A percentile compares a stretch with the other conserved stretches of the same genome.
Conservation (phyloP, 2,329 filamentous ascomycete species). For the Neonectria coccinea region DNA sequence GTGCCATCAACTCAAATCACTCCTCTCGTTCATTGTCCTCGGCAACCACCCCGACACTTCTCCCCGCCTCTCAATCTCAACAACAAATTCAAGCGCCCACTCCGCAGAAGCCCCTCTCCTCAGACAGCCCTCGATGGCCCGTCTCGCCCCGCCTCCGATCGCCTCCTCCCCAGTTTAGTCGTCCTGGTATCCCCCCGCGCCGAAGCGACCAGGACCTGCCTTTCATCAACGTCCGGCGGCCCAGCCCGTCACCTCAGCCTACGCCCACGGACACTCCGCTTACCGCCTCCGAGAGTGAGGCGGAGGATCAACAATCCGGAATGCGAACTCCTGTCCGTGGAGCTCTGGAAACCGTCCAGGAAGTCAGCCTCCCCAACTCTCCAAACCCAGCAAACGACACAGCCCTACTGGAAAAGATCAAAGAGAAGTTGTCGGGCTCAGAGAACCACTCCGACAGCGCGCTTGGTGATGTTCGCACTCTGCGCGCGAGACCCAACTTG, state of each 20-base stretch:
- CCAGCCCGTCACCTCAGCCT: slow-evolving; percentile 60
- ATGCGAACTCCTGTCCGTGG: slow-evolving; percentile 71
- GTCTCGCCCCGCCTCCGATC: slow-evolving; percentile 82
- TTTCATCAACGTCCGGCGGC: slow-evolving; percentile 64
- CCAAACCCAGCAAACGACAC: slow-evolving; percentile 64
- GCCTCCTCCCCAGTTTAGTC: slow-evolving; percentile 71
- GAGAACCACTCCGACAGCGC: slow-evolving; percentile 57
- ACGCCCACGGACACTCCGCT: slow-evolving; percentile 52
- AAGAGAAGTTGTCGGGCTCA: slow-evolving; percentile 60
- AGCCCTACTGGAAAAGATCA: slow-evolving; percentile 62
- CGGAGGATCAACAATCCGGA: slow-evolving; percentile 63
- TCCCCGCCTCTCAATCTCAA: slow-evolving; percentile 70
- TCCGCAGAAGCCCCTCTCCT: slow-evolving; percentile 70
- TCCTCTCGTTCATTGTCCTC: slow-evolving; percentile 77
- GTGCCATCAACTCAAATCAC: slow-evolving; percentile 70
- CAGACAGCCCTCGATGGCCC: slow-evolving; percentile 77
- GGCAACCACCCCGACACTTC: slow-evolving; percentile 74
- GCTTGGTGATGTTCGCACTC: slow-evolving; percentile 55
- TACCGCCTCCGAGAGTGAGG: slow-evolving; percentile 62
- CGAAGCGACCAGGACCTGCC: slow-evolving; percentile 64
- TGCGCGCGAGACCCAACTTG: slow-evolving; percentile 61
- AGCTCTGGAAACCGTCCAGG: slow-evolving; percentile 89
- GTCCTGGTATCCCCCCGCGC: slow-evolving; percentile 58
- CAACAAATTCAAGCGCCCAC: slow-evolving; percentile 69
- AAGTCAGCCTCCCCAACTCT: slow-evolving; percentile 82